These are phyloP conservation scores for Aspergillus ochraceoroseus DNA, from an alignment of 2,329 filamentous ascomycete genomes.

Conservation along the genomic window DNA sequence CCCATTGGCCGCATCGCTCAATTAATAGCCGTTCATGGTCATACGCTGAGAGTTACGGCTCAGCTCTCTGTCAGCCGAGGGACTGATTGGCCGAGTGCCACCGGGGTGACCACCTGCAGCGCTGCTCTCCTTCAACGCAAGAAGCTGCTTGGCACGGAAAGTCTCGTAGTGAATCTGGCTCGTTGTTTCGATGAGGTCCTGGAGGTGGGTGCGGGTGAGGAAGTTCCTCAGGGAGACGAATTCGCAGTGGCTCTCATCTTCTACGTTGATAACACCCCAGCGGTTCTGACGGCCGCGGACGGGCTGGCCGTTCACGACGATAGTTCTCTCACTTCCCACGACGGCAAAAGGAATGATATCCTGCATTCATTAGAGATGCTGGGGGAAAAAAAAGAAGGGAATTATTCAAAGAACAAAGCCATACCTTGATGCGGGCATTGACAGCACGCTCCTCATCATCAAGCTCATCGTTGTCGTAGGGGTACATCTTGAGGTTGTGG, in stretches of 20 bases:
- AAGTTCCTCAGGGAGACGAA: conserved; percentile 98
- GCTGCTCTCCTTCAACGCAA: conserved; percentile 97
- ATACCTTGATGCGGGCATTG: conserved; percentile 94
- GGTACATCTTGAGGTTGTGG: conserved; percentile 99
- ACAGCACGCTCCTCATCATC: conserved; percentile 92
- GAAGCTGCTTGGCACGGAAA: conserved; percentile 97
- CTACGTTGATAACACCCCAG: conserved; percentile 99
- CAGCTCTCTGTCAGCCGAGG: conserved; percentile 86
- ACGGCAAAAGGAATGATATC: conserved; percentile 95
- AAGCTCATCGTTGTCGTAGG: conserved; percentile 98
- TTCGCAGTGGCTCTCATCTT: conserved; percentile 99
- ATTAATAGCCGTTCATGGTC: conserved; percentile 98
- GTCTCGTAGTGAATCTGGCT: conserved; percentile 99
- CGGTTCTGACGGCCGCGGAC: conserved; percentile 97
- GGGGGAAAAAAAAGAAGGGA: too few relatives aligned
- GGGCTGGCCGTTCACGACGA: conserved; percentile 95
- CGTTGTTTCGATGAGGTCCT: conserved; percentile 98
- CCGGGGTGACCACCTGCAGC: conserved; percentile 65
- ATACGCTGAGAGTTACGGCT: conserved; percentile 95
- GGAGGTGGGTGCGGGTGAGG: conserved; percentile 93
- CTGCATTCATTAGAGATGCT: conserved; percentile 49
- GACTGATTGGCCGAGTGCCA: conserved; percentile 88
- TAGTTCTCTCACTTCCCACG: conserved; percentile 95
- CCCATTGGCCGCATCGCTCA: conserved; percentile 10
- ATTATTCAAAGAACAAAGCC: neutral